Base-by-base conservation (phyloP, 495 filamentous ascomycete genomes). In the Penicillium malachiteum region DNA sequence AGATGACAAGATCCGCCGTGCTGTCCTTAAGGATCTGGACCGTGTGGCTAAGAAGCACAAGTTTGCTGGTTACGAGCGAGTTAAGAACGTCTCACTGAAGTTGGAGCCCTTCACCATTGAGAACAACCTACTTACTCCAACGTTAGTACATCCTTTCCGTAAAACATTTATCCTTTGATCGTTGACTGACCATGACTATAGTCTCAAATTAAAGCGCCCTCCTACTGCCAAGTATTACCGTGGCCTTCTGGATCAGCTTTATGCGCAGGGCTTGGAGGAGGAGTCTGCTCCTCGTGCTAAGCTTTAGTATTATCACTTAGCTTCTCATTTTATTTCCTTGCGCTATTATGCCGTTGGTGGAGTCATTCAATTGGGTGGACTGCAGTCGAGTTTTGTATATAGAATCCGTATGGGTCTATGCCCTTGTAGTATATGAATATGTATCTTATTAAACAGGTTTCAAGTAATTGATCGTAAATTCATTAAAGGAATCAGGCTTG, bases 41-140 rank as follows among this genome's bases (percentile, higher is more conserved):
- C 80, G 79, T 43, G 87, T 96, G 50, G 91, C 83, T 42, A 89
- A 84, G 78, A 87, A 86, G 72, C 85, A 89, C 57, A 92, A 90
- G 73, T 91, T 97, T 67, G 92, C 93, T 52, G 87, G 86, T 37
- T 98, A 87, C 60, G 94, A 98, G 81, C 79, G 84, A 48, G 87
- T 97, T 17, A 83, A 78, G 66, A 89, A 88, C 59, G 81, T 84
- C 55, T 74, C 87, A 54, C 71, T 98, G 48, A 84, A 88, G 64
- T 51, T 96, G 16, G 94, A 98, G 49, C 94, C 94, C 6, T 97
- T 98, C 66, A 89, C 85, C 8, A 85, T 97, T 58, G 94, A 97
- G 59, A 97, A 98, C 66, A 88, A 95, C 74, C 78, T 97, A 26
- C 68, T 98, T 70, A 98, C 94, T 13, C 94, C 94, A 12, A 98